Conservation (phyloP, 345 rosid genomes). For the Camelina sativa region DNA sequence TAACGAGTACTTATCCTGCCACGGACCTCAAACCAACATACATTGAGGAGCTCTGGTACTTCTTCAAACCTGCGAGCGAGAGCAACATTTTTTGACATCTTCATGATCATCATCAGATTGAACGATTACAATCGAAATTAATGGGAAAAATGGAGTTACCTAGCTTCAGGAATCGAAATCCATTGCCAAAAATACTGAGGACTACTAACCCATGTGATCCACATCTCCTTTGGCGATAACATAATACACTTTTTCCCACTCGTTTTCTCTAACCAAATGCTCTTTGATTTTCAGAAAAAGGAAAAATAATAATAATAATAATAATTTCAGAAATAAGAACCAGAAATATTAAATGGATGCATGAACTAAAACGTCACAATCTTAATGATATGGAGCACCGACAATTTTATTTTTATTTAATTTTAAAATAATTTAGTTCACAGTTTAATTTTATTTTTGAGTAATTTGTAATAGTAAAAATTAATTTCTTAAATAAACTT, state of each 20-base stretch:
- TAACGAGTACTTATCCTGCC: neutral
- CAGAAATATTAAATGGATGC: neutral
- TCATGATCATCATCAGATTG: too few relatives aligned
- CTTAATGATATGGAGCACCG: too few relatives aligned
- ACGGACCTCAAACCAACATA: conserved; percentile 17
- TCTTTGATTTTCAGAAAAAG: conserved; percentile 1
- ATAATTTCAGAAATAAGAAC: too few relatives aligned
- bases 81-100: neutral
- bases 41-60: neutral
- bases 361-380: too few relatives aligned
- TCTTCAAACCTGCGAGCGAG: neutral
- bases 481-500: too few relatives aligned
- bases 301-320: too few relatives aligned
- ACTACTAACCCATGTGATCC: conserved; percentile 5
- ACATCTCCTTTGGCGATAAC: neutral
- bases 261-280: conserved; percentile 15
- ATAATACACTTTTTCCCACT: neutral
- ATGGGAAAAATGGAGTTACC: neutral
- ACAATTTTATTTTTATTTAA: too few relatives aligned
- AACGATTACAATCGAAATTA: too few relatives aligned
- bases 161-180: conserved; percentile 7
- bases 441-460: too few relatives aligned
- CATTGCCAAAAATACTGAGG: too few relatives aligned
- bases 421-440: too few relatives aligned
- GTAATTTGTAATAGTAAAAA: too few relatives aligned